Conservation (phyloP, 257 asterid genomes). For the Catharanthus roseus region DNA sequence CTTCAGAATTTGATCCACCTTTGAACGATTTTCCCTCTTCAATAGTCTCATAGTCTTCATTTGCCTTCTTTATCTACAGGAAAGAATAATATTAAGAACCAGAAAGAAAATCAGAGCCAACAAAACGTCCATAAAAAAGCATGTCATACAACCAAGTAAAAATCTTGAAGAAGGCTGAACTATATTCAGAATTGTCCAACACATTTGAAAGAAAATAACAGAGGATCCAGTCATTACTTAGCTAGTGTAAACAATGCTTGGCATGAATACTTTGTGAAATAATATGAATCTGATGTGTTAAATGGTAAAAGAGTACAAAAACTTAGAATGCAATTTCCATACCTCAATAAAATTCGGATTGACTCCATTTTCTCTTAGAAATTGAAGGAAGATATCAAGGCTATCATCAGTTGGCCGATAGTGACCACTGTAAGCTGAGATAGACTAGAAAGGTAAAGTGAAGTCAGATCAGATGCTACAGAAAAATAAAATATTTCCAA, state of each 20-base stretch:
- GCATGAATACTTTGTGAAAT: neutral
- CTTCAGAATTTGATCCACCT: conserved; percentile 20
- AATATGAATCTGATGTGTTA: neutral
- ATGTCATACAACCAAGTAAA: neutral
- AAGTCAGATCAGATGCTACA: conserved; percentile 10
- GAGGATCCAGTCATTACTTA: neutral
- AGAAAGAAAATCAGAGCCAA: neutral
- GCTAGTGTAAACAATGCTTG: neutral
- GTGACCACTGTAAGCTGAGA: conserved; percentile 97
- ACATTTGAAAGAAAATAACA: neutral
- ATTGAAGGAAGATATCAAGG: conserved; percentile 54
- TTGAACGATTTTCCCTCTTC: conserved; percentile 24
- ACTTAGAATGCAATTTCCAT: conserved; percentile 17
- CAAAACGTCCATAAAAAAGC: neutral
- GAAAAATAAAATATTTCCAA: conserved; percentile 5
- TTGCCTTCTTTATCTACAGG: conserved; percentile 53
- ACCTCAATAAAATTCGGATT: conserved; percentile 67
- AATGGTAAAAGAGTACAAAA: neutral
- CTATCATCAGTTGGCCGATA: conserved; percentile 86
- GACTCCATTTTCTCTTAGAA: conserved; percentile 71
- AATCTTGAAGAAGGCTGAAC: neutral
- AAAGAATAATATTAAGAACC: neutral
- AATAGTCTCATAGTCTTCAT: conserved; percentile 49
- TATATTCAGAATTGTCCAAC: neutral
- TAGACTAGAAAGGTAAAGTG: conserved; percentile 38